Conservation (phyloP, 2,329 filamentous ascomycete species). For the Epichloe gansuensis region DNA sequence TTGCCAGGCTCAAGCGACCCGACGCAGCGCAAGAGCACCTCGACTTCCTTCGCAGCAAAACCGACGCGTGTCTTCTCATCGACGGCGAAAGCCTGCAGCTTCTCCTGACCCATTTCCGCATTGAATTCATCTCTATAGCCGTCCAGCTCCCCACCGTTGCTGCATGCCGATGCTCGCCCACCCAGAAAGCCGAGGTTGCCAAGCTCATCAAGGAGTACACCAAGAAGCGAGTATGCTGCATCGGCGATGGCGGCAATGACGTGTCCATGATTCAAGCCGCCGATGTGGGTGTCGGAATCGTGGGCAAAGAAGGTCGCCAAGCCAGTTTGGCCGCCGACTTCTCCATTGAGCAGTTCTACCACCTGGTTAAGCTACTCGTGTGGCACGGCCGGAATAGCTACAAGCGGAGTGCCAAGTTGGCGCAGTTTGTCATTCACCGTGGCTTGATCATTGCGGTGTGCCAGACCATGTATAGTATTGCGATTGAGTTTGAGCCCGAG, state of each 20-base stretch:
- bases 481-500: constrained; percentile 81
- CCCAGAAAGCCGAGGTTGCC: constrained; percentile 91
- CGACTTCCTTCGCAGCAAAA: constrained; percentile 77
- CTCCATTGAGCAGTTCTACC: constrained; percentile 87
- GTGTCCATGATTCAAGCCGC: constrained; percentile 99
- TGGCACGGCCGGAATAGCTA: constrained; percentile 98
- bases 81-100: constrained; percentile 83
- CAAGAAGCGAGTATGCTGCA: constrained; percentile 91
- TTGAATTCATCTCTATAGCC: constrained; percentile 77
- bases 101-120: constrained; percentile 69
- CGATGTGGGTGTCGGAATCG: constrained; percentile 93
- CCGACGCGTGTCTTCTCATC: constrained; percentile 77
- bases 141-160: constrained; percentile 85
- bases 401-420: constrained; percentile 88
- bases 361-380: constrained; percentile 91
- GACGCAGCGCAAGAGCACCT: constrained; percentile 78
- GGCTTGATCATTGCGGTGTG: constrained; percentile 91
- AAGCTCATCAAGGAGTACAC: constrained; percentile 82
- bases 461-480: constrained; percentile 95
- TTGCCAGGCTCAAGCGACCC: constrained; percentile 72
- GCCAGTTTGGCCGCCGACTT: constrained; percentile 93
- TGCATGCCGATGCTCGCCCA: constrained; percentile 91
- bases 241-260: constrained; percentile 95
- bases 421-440: constrained; percentile 95
- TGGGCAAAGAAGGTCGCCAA: constrained; percentile 93